Evolutionary conservation across 805 yeast species (phyloP), one percentile per base, ranked within the genome.

Genomic region (Metschnikowia matae): DNA sequence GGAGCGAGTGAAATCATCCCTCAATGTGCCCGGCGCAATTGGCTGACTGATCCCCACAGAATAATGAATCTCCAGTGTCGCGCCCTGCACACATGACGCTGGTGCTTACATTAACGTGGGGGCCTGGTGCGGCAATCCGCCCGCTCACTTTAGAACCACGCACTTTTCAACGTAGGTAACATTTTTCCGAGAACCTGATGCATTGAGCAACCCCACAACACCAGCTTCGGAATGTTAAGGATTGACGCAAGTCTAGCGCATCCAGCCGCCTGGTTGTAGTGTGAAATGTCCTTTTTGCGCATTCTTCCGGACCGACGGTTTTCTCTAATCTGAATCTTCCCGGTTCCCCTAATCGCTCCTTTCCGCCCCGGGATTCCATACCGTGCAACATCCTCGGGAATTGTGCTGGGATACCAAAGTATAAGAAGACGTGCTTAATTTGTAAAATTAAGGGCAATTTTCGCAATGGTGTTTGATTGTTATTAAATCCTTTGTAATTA

Each of bases 1-100:
- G 13, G 41, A 39, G 41, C 18, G 17, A 14, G 41, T 39, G 15
- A 11, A 21, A 14, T 39, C 41, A 5, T 18, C 20, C 18, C 40
- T 37, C 40, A n/a, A 23, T 23, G 41, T 8, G 8, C 23, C 34
- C 34, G 8, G 15, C n/a, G 43, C 43, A 40, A 29, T n/a, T 18
- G 43, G 26, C 34, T 40, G 43, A 11, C 43, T 37, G 43, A 26
- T 40, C 43, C 43, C 43, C 43, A 40, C 43, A 40, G 43, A 40
- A 40, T 15, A 26, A 40, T 26, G 34, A 23, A 21, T 39, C 41
- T 14, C 31, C 31, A 23, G 43, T n/a, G 34, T 40, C 43, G 20
- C 21, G 34, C 5, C 21, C 43, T 40, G 43, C 34, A 40, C 21
- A 5, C 13, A 26, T 21, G 7, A 18, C 29, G 10, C 41, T 14